phyloP scores from a whole-genome alignment of 352 stramenopile species.

The Halophytophthora batemanensis region DNA sequence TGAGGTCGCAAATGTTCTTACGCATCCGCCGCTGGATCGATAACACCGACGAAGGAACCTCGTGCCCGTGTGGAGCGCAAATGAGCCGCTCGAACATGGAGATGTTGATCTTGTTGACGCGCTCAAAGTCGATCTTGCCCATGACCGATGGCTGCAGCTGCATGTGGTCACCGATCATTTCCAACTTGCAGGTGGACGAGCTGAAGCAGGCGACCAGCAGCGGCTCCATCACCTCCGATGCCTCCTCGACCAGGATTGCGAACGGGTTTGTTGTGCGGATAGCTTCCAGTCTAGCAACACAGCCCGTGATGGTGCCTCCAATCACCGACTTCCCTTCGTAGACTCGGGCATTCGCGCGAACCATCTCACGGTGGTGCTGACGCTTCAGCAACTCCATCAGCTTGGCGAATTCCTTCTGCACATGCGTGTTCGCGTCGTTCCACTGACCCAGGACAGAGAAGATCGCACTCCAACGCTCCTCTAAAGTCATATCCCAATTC shows the following conservation, averaged over 20 bases:
- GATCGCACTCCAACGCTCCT: slow-evolving; percentile 48
- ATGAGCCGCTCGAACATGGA: slow-evolving; percentile 90
- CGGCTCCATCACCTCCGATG: slow-evolving; percentile 85
- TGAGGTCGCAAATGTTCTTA: slow-evolving; percentile 85
- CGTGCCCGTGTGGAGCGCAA: slow-evolving; percentile 48
- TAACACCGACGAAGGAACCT: slow-evolving; percentile 73
- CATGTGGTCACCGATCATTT: slow-evolving; percentile 90
- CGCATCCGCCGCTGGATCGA: slow-evolving; percentile 88
- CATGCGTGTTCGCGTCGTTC: slow-evolving; percentile 15
- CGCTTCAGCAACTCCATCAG: slow-evolving; percentile 42
- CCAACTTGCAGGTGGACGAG: slow-evolving; percentile 79
- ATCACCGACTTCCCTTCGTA: slow-evolving; percentile 87
- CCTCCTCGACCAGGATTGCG: slow-evolving; percentile 85
- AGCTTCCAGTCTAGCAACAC: slow-evolving; percentile 74
- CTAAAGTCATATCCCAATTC: slow-evolving; percentile 70
- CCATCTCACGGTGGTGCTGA: slow-evolving; percentile 55
- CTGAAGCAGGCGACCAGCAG: slow-evolving; percentile 83
- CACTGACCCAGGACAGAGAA: slow-evolving; percentile 27
- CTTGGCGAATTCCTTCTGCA: slow-evolving; percentile 21
- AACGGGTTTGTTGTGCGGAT: slow-evolving; percentile 85
- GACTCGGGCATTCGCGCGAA: slow-evolving; percentile 59
- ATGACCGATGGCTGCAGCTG: slow-evolving; percentile 84
- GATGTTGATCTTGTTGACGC: slow-evolving; percentile 85
- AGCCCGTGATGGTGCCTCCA: slow-evolving; percentile 85
- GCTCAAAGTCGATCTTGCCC: slow-evolving; percentile 81